A percentile compares a stretch with the other conserved stretches of the same genome.
These are phyloP conservation scores for Wickerhamomyces rabaulensis DNA, from an alignment of 805 yeast genomes.

Conservation along the genomic window DNA sequence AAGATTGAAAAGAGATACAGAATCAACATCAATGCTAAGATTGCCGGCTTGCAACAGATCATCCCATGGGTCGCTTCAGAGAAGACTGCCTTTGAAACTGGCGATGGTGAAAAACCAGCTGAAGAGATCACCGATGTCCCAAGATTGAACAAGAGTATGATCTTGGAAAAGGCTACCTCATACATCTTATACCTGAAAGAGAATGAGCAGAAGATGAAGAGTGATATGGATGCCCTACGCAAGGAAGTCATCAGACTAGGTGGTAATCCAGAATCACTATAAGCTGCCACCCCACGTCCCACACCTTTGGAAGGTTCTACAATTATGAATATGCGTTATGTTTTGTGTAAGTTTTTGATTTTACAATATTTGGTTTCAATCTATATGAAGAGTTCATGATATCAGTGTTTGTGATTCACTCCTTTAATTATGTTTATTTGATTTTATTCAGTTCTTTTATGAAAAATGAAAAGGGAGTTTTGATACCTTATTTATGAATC, in stretches of 20 bases:
- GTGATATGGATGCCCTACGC: constrained; percentile 26
- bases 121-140: constrained; percentile 24
- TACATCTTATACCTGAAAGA: constrained; percentile 51
- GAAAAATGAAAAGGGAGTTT: not conserved
- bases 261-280: constrained; percentile 9
- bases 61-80: constrained; percentile 66
- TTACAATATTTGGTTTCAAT: not conserved
- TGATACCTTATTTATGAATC: not conserved
- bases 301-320: not conserved
- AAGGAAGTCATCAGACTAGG: constrained; percentile 22
- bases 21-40: constrained; percentile 66
- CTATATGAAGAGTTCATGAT: not conserved
- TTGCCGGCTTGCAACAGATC: constrained; percentile 58
- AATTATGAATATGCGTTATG: not conserved
- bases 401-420: not conserved
- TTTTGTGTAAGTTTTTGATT: not conserved
- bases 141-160: constrained; percentile 59
- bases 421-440: not conserved
- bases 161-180: constrained; percentile 62
- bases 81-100: constrained; percentile 55
- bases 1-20: constrained; percentile 68
- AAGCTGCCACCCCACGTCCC: too few species aligned
- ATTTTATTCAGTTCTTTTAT: not conserved
- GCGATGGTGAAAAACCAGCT: constrained; percentile 13
- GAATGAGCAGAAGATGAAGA: constrained; percentile 35